phyloP scores from a whole-genome alignment of 2,329 filamentous ascomycete species.

The Penicillium sp. region DNA sequence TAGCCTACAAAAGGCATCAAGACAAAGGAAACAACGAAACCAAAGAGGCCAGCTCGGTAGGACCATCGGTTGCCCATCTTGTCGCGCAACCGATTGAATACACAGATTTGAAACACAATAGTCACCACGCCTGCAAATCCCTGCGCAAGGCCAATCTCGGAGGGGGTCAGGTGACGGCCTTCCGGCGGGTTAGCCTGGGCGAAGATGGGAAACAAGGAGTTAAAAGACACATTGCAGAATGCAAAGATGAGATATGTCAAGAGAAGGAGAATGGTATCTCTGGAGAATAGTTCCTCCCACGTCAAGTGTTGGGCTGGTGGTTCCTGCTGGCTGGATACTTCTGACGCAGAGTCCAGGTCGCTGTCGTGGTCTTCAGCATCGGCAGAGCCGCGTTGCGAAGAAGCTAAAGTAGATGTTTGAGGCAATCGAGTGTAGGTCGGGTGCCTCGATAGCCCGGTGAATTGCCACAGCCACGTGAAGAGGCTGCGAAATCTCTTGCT shows the following conservation, averaged over 20 bases:
- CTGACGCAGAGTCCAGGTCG: constrained; percentile 41
- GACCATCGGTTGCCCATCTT: constrained; percentile 78
- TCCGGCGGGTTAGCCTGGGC: constrained; percentile 67
- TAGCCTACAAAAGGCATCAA: constrained; percentile 89
- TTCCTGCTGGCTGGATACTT: constrained; percentile 32
- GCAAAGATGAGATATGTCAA: constrained; percentile 89
- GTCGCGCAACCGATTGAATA: constrained; percentile 73
- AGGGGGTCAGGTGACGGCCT: constrained; percentile 67
- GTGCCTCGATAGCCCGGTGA: constrained; percentile 49
- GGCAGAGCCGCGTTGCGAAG: constrained; percentile 21
- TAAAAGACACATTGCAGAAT: constrained; percentile 89
- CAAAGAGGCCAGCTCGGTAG: constrained; percentile 71
- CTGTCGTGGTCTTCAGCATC: constrained; percentile 36
- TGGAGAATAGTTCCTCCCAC: constrained; percentile 61
- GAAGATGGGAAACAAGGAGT: constrained; percentile 91
- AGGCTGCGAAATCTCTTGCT: constrained; percentile 53
- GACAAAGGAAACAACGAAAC: constrained; percentile 74
- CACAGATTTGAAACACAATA: constrained; percentile 80
- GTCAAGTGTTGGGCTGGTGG: constrained; percentile 46
- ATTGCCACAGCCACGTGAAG: constrained; percentile 66
- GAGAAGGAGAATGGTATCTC: constrained; percentile 75
- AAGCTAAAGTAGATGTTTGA: constrained; percentile 22
- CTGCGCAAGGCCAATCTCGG: constrained; percentile 77
- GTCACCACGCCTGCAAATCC: constrained; percentile 79
- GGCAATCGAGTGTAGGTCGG: constrained; percentile 53